These are phyloP conservation scores for Ceratobasidium theobromae DNA, from an alignment of 1,284 basidiomycete genomes.

Conservation along the genomic window DNA sequence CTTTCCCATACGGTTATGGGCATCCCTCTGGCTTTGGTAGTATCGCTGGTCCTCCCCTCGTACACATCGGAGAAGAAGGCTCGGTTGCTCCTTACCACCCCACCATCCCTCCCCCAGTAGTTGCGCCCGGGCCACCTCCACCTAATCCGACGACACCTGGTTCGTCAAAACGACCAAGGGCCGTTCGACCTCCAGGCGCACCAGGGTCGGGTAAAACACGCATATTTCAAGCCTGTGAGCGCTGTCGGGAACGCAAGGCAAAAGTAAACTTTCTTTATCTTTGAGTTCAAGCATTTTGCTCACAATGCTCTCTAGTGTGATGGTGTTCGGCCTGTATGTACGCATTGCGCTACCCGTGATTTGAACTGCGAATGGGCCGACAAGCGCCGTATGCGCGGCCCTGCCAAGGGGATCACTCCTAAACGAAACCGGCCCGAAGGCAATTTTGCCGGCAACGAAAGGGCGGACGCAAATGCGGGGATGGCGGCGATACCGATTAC, in stretches of 20 bases:
- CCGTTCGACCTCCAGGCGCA: constrained; percentile 11
- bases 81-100: constrained; percentile 13
- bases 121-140: constrained; percentile 1
- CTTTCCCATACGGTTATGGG: constrained; percentile 21
- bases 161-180: constrained; percentile 4
- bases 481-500: constrained; percentile 6
- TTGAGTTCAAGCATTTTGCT: background rate
- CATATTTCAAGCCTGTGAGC: constrained; percentile 28
- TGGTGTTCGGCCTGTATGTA: constrained; percentile 15
- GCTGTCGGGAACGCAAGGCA: constrained; percentile 27
- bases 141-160: background rate
- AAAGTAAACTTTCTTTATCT: background rate
- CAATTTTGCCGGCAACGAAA: background rate
- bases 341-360: constrained; percentile 23
- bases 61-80: constrained; percentile 25
- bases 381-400: constrained; percentile 28
- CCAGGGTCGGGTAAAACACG: constrained; percentile 9
- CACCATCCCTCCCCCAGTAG: constrained; percentile 1
- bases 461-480: background rate
- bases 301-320: constrained; percentile 8
- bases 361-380: constrained; percentile 29
- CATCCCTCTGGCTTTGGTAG: constrained; percentile 19
- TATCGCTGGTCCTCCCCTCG: constrained; percentile 25
- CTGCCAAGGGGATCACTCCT: constrained; percentile 26
- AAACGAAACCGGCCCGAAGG: constrained; percentile 7